A percentile compares a stretch with the other conserved stretches of the same genome.
Evolutionary conservation across 1,284 basidiomycete species (phyloP).

Genomic region (Austropuccinia psidii): DNA sequence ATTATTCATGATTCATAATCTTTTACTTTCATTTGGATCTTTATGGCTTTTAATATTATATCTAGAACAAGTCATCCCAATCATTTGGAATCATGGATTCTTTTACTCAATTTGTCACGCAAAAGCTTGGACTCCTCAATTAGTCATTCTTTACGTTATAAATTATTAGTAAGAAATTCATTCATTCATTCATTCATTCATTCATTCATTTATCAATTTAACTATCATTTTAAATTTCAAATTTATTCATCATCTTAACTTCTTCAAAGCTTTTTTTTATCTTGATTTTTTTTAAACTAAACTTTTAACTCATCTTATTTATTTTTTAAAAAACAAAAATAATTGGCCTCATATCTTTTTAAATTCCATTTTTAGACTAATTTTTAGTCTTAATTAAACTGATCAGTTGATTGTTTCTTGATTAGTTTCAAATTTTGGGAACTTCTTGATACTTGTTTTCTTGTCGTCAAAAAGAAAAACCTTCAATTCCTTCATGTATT

Average conservation of each 20-base stretch:
- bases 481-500: slow-evolving; percentile 90
- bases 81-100: slow-evolving; percentile 61
- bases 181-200: no score
- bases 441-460: slow-evolving; percentile 23
- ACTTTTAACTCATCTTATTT: no score
- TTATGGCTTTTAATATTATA: slow-evolving; percentile 72
- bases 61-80: slow-evolving; percentile 78
- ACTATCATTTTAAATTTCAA: no score
- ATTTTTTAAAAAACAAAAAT: no score
- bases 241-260: no score
- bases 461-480: slow-evolving; percentile 31
- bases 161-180: slow-evolving; percentile 99
- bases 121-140: slow-evolving; percentile 69
- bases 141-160: slow-evolving; percentile 92
- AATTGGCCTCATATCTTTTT: neutral
- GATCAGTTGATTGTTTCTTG: neutral
- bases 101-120: slow-evolving; percentile 72
- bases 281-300: no score
- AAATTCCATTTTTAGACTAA: neutral
- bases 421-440: slow-evolving; percentile 32
- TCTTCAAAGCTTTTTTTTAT: no score
- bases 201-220: no score
- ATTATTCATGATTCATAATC: slow-evolving; percentile 87
- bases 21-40: slow-evolving; percentile 74
- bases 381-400: no score